These are phyloP conservation scores for Myxozyma neglecta DNA, from an alignment of 805 yeast species.

Conservation along the genomic window DNA sequence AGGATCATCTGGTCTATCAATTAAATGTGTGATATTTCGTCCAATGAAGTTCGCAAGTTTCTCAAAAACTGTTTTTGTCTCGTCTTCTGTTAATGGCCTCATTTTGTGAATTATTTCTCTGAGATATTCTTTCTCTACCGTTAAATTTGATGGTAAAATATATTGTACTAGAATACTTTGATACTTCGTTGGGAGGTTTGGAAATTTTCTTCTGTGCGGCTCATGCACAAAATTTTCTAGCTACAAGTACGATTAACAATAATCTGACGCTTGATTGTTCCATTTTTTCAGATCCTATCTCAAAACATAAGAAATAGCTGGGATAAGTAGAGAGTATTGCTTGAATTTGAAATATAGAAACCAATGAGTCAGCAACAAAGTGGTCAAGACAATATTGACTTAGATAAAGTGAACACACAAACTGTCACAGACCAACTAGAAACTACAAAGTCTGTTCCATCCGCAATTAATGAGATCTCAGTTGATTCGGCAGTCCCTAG, in stretches of 20 bases:
- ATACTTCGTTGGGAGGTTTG: neutral
- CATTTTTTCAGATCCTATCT: neutral
- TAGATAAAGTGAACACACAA: no score
- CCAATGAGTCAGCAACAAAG: no score
- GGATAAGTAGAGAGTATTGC: no score
- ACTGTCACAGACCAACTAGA: no score
- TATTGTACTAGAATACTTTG: neutral
- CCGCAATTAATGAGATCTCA: neutral
- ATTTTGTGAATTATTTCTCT: slow-evolving; percentile 43
- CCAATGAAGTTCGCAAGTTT: slow-evolving; percentile 96
- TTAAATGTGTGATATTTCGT: slow-evolving; percentile 84
- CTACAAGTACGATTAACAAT: neutral
- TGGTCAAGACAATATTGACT: no score
- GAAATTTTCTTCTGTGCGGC: slow-evolving; percentile 1
- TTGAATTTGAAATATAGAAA: no score
- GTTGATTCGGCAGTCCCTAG: neutral
- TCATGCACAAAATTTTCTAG: neutral
- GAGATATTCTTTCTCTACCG: neutral
- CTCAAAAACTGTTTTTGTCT: slow-evolving; percentile 92
- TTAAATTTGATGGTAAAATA: neutral
- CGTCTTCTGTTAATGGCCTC: slow-evolving; percentile 97
- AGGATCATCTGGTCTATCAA: slow-evolving; percentile 79
- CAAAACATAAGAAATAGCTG: no score
- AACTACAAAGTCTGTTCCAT: no score
- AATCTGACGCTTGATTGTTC: neutral